These are phyloP conservation scores for Tolypocladium sp. DNA, from an alignment of 2,329 filamentous ascomycete genomes.

Conservation along the genomic window DNA sequence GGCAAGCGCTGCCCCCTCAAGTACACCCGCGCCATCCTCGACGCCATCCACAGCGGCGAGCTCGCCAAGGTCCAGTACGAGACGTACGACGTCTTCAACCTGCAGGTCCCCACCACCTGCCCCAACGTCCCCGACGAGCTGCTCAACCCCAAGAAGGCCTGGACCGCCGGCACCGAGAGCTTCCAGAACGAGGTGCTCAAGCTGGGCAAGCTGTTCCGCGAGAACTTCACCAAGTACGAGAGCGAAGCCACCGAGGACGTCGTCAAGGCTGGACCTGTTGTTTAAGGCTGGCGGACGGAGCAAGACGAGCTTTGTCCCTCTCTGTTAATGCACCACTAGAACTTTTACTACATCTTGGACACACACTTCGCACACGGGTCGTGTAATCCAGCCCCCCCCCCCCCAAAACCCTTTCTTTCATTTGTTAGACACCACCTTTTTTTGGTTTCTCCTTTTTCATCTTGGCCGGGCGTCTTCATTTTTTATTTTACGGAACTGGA, in stretches of 20 bases:
- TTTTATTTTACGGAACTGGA: background rate
- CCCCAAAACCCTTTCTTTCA: background rate
- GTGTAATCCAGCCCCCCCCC: background rate
- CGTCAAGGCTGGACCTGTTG: conserved; percentile 52
- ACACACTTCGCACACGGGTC: background rate
- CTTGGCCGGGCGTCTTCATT: background rate
- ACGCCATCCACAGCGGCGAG: conserved; percentile 95
- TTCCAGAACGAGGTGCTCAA: conserved; percentile 87
- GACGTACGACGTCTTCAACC: conserved; percentile 93
- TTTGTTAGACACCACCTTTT: background rate
- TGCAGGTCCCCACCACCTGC: conserved; percentile 88
- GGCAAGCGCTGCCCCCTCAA: conserved; percentile 97
- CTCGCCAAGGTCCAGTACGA: conserved; percentile 91
- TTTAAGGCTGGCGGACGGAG: conserved; percentile 13
- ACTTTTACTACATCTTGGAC: background rate
- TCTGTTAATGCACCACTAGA: background rate
- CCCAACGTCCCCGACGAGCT: conserved; percentile 82
- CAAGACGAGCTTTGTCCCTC: too few relatives aligned
- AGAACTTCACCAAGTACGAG: conserved; percentile 97
- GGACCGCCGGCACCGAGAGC: conserved; percentile 72
- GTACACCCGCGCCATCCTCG: conserved; percentile 96
- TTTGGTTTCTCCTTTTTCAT: background rate
- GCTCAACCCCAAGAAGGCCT: conserved; percentile 88
- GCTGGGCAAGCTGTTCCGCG: conserved; percentile 79
- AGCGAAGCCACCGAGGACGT: conserved; percentile 75